Evolutionary conservation across 768 basidiomycete genomes (phyloP), one percentile per base, ranked within the genome.

Genomic region (Agaricus sinodeliciosus): DNA sequence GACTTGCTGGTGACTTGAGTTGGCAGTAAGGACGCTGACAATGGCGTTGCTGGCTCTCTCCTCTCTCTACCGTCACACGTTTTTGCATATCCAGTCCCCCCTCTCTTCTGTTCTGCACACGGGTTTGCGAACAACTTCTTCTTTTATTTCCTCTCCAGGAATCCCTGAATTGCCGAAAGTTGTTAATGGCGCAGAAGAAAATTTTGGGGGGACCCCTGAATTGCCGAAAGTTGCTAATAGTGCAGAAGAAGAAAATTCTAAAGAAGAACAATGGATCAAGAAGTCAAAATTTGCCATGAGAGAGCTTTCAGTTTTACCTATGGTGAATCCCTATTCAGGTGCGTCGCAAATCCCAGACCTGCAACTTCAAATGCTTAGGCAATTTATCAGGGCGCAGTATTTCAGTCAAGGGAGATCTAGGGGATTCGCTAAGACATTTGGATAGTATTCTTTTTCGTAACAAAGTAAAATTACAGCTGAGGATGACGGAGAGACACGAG

Each of bases 401-500:
- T 12, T 37, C 31, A 13, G 79, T 87, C 35, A 57, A 59, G 27
- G 72, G 74, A 7, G 72, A 73, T 50, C 66, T 87, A 15, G 70
- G 65, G 2, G 60, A 63, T 1, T 76, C 85, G 2, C 80, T 80
- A 58, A 66, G 58, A 50, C 70, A 63, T 26, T 73, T 90, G 18
- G 74, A 80, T 47, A 56, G 47, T 16, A 78, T 80, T 48, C 68
- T 90, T 35, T 55, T 58, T 43, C 69, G 69, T 28, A 90, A 90
- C 61, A 75, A 66, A 54, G 80, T 91, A 12, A 64, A 71, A 11
- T 59, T 60, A 31, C 80, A 82, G 57, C 66, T 82, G 41, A 70
- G 71, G 48, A 58, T 72, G 60, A 63, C 72, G 41, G 71, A 77
- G 53, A 74, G 90, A 58, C 90, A 92, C 65, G 90, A 90, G 67